These are phyloP conservation scores for Hypomyces perniciosus DNA, from an alignment of 2,329 filamentous ascomycete genomes.

Conservation along the genomic window DNA sequence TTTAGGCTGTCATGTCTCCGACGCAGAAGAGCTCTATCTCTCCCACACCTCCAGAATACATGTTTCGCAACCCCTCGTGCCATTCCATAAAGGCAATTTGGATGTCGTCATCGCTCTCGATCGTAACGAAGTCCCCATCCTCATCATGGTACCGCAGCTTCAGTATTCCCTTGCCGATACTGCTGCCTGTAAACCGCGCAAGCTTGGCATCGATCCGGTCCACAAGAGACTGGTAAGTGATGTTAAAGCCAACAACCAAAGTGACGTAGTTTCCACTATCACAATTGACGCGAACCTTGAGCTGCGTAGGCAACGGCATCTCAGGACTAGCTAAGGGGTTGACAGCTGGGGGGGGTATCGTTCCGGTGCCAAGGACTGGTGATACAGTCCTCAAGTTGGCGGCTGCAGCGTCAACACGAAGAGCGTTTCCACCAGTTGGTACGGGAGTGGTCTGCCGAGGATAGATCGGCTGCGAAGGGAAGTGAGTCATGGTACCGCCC, in stretches of 20 bases:
- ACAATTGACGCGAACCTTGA: constrained; percentile 94
- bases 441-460: constrained; percentile 42
- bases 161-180: constrained; percentile 74
- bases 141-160: constrained; percentile 87
- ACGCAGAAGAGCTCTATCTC: constrained; percentile 87
- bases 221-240: constrained; percentile 86
- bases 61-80: constrained; percentile 61
- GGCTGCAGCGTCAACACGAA: constrained; percentile 34
- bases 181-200: constrained; percentile 75
- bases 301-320: constrained; percentile 59
- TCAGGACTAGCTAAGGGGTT: constrained; percentile 41
- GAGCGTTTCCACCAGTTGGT: constrained; percentile 25
- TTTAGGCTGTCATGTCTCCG: constrained; percentile 37
- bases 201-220: constrained; percentile 96
- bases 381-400: constrained; percentile 41
- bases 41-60: constrained; percentile 64
- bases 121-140: constrained; percentile 88
- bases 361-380: constrained; percentile 37
- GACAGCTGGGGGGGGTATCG: constrained; percentile 20
- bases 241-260: constrained; percentile 92
- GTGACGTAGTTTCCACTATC: constrained; percentile 83
- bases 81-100: constrained; percentile 93
- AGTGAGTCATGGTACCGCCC: constrained; percentile 49
- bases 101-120: constrained; percentile 93
- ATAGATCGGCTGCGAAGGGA: constrained; percentile 50